Evolutionary conservation across 2,329 filamentous ascomycete species (phyloP).

Genomic region (Exophiala lecanii-corni): DNA sequence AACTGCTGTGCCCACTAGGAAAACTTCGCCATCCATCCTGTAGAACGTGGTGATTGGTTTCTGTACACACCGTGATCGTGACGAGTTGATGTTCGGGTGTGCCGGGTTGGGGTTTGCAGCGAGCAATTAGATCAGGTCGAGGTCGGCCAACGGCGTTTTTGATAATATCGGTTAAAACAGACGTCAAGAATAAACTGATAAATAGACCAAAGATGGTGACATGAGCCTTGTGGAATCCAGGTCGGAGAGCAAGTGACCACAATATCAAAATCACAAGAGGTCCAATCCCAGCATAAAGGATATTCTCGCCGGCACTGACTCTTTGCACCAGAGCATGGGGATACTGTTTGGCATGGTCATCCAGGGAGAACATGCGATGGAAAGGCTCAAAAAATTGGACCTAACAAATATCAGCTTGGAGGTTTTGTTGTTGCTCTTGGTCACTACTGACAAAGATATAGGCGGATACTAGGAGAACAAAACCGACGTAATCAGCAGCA

Average conservation of each 20-base stretch:
- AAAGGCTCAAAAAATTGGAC: constrained; percentile 73
- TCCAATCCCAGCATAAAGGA: constrained; percentile 70
- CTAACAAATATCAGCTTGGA: constrained; percentile 47
- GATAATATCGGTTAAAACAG: constrained; percentile 81
- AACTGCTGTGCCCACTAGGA: constrained; percentile 59
- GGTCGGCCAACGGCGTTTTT: constrained; percentile 85
- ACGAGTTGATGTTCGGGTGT: constrained; percentile 54
- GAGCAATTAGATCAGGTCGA: constrained; percentile 79
- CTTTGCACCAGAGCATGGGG: constrained; percentile 81
- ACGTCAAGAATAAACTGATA: constrained; percentile 70
- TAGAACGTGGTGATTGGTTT: constrained; percentile 51
- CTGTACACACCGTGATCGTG: constrained; percentile 41
- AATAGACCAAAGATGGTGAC: constrained; percentile 76
- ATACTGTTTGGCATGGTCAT: constrained; percentile 77
- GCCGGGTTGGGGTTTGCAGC: constrained; percentile 67
- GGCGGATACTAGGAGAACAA: constrained; percentile 62
- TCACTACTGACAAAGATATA: constrained; percentile 46
- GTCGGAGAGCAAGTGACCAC: constrained; percentile 60
- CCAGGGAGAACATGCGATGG: constrained; percentile 88
- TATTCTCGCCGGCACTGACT: constrained; percentile 67
- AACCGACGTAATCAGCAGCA: constrained; percentile 80
- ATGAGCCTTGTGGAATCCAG: constrained; percentile 73
- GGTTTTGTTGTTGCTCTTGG: background rate
- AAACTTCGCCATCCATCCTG: constrained; percentile 64
- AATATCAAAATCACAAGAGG: constrained; percentile 64